Evolutionary conservation across 371 early-diverging fungal species (phyloP).

Genomic region (Rhizopus sp.): DNA sequence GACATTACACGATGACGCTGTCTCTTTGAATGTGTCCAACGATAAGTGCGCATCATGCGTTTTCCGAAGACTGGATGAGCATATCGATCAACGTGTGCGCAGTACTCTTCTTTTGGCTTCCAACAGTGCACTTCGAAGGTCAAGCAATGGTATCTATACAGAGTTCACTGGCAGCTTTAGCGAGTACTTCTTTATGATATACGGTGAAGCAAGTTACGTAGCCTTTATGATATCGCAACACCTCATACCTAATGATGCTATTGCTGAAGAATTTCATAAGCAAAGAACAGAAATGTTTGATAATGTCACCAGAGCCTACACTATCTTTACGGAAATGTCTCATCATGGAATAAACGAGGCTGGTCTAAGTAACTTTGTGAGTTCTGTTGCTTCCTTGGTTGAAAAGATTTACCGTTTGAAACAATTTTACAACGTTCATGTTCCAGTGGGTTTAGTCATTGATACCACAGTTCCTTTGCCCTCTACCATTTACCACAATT

Average conservation of each 20-base stretch:
- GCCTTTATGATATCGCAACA: background rate
- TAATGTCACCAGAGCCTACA: constrained; percentile 1
- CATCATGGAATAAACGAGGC: background rate
- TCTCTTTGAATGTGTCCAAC: background rate
- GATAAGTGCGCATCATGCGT: background rate
- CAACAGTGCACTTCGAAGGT: background rate
- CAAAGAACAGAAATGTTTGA: background rate
- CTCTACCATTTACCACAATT: constrained; percentile 7
- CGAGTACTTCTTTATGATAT: constrained; percentile 18
- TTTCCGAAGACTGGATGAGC: background rate
- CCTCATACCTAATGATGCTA: background rate
- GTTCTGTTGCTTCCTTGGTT: background rate
- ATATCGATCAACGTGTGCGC: background rate
- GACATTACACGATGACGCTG: background rate
- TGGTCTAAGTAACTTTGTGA: constrained; percentile 8
- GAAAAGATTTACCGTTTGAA: background rate
- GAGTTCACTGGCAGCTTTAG: constrained; percentile 14
- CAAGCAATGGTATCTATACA: background rate
- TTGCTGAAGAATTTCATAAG: background rate
- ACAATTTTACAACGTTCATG: background rate
- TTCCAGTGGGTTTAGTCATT: constrained; percentile 3
- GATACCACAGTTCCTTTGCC: constrained; percentile 9
- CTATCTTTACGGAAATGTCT: background rate
- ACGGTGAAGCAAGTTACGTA: constrained; percentile 7
- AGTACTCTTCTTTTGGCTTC: background rate